Conservation (phyloP, 1,284 basidiomycete species). For the Microbotryum violaceum region DNA sequence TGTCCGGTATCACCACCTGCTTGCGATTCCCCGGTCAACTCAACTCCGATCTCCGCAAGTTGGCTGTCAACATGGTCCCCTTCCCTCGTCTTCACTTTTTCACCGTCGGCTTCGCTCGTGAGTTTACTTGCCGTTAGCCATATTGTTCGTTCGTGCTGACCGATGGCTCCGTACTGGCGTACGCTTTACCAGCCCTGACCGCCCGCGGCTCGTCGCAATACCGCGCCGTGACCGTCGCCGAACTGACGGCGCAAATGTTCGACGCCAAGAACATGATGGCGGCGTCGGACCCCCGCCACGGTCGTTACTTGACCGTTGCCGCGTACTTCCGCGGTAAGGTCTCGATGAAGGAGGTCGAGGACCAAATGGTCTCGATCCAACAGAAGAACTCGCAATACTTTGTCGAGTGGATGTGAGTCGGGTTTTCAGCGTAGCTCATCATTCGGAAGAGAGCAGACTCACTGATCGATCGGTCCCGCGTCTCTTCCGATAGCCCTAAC, state of each 20-base stretch:
- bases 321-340: constrained; percentile 40
- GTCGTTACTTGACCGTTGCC: constrained; percentile 51
- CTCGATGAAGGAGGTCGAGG: constrained; percentile 38
- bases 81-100: constrained; percentile 73
- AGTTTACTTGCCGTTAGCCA: background rate
- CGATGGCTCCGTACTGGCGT: no score
- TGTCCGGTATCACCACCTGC: constrained; percentile 95
- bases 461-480: background rate
- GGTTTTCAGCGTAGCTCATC: constrained; percentile 14
- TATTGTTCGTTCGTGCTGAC: no score
- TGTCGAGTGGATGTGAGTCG: constrained; percentile 35
- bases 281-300: constrained; percentile 85
- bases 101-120: background rate
- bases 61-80: constrained; percentile 86
- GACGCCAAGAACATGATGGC: constrained; percentile 75
- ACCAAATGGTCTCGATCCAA: constrained; percentile 34
- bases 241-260: constrained; percentile 42
- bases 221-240: constrained; percentile 40
- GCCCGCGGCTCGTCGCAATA: constrained; percentile 39
- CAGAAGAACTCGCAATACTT: constrained; percentile 37
- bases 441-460: background rate
- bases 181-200: constrained; percentile 31
- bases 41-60: constrained; percentile 89
- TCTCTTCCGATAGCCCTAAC: constrained; percentile 22
- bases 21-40: constrained; percentile 88